Evolutionary conservation across 306 rosid genomes (phyloP), one percentile per base, ranked within the genome.

Genomic region (Cucumis sativus): DNA sequence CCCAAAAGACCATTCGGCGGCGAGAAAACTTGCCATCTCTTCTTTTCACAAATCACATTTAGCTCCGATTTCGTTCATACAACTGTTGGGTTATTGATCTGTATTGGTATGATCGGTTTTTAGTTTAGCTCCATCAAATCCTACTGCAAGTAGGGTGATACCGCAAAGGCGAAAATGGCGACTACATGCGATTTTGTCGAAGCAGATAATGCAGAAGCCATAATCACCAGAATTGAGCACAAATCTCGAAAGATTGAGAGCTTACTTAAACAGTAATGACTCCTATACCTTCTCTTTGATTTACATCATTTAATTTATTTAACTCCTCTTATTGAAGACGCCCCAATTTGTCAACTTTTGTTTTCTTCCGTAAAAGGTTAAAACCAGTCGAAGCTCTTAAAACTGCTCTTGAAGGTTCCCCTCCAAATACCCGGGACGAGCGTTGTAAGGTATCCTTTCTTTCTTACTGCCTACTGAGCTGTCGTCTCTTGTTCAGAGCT

Each of bases 381-480:
- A 95, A 86, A 74, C 92, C 90, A 1, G 91, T 95, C 18, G 97
- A 95, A 85, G 97, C 99, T 30, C 93, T 95, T 28, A 95, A 89
- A 89, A 95, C 99, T 59, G 99, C 99, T 2, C 97, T 95, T 33
- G 99, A 95, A 88, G 97, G 99, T 67, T 88, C 97, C 30, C 91
- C 89, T 85, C 97, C 92, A 72, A 88, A 87, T 80, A 90, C 93
- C 83, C 74, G 87, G 60, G 97, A 92, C 82, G 99, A 92, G 71
- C 97, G 97, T 69, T 92, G 99, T 97, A 95, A 92, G 99, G 86
- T 84, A 21, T 15, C n/a, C 35, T 66, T 7, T 21, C 28, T 35
- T 15, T 40, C 39, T 7, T 28, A 21, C 67, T 23, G 65, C 30
- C 4, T 59, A 41, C 28, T 57, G 52, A 20, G 18, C 17, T 20